Base-by-base conservation (phyloP, 768 basidiomycete genomes). In the Phanerodontia chrysosporium region DNA sequence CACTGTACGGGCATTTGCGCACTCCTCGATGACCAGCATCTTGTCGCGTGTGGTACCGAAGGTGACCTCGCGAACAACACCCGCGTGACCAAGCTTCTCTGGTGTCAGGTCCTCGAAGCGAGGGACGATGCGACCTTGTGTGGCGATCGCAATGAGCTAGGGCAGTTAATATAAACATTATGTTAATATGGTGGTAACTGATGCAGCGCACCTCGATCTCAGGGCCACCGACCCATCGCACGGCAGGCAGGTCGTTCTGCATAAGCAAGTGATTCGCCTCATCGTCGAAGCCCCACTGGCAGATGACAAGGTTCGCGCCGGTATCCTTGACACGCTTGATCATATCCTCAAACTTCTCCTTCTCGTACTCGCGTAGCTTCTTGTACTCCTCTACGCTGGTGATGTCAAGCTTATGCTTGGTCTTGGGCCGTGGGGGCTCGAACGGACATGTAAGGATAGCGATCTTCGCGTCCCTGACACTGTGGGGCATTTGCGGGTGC, bases 221-320 rank as follows among this genome's bases (percentile, higher is more conserved):
- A 3, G 97, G 97, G 24, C 97, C 97, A 60, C 97, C 97, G 57
- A 99, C 97, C 97, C 97, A 98, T 70, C 97, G 83, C 29, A 98
- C 96, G 28, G 97, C 92, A 45, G 97, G 97, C 35, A 99, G 80
- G 14, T 95, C 92, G 66, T 98, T 98, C 78, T 97, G 95, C 92
- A 98, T 94, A 63, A 99, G 74, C 66, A 98, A 65, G 71, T 98
- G 97, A 70, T 99, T 99, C 45, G 97, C 97, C 75, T 99, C 97
- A 69, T 99, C 97, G 70, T 99, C 97, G 70, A 99, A 99, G 60
- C 97, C 97, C 97, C 97, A 99, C 71, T 99, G 97, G 74, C 97
- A 99, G 66, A 99, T 98, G 64, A 99, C 97, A 60, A 99, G 75
- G 74, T 99, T 99, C 14, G 97, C 96, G 36, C 97, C 97, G 16